Conservation (phyloP, 78 protist genomes). For the slime mould (Dictyostelium discoideum) region DNA sequence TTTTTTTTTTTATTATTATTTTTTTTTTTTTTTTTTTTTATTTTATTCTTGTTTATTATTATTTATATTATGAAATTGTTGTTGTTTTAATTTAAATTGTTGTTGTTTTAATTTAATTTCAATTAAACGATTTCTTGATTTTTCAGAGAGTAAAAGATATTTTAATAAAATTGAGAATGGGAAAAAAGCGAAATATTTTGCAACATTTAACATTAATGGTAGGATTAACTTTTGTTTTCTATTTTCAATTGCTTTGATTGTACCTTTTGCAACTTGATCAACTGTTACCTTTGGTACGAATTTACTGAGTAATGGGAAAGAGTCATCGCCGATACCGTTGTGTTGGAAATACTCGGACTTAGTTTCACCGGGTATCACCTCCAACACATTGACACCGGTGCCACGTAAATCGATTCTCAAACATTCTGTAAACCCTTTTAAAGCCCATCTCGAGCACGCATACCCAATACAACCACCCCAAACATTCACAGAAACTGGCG, state of each 20-base stretch:
- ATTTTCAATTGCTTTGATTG: not conserved
- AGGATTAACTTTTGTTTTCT: not conserved
- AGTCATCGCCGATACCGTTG: constrained; percentile 4
- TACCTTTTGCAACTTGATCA: not conserved
- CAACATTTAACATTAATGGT: not conserved
- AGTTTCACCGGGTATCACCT: constrained; percentile 47
- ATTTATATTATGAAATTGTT: not conserved
- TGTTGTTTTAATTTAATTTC: constrained; percentile 11
- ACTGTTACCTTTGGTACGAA: constrained; percentile 27
- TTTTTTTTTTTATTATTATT: too few relatives aligned
- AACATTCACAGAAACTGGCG: constrained; percentile 29
- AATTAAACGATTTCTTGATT: not conserved
- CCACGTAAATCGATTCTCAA: constrained; percentile 12
- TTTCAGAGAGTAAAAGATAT: not conserved
- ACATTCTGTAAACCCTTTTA: constrained; percentile 43
- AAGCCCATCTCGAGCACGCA: constrained; percentile 54
- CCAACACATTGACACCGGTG: constrained; percentile 25
- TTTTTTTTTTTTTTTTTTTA: too few relatives aligned
- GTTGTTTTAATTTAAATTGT: not conserved
- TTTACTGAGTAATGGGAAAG: not conserved
- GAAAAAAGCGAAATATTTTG: not conserved
- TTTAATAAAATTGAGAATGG: not conserved
- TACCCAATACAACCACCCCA: constrained; percentile 66
- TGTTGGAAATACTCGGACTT: constrained; percentile 14
- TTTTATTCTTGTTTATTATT: not conserved